phyloP scores from a whole-genome alignment of 345 rosid species.

The Nasturtium officinale region DNA sequence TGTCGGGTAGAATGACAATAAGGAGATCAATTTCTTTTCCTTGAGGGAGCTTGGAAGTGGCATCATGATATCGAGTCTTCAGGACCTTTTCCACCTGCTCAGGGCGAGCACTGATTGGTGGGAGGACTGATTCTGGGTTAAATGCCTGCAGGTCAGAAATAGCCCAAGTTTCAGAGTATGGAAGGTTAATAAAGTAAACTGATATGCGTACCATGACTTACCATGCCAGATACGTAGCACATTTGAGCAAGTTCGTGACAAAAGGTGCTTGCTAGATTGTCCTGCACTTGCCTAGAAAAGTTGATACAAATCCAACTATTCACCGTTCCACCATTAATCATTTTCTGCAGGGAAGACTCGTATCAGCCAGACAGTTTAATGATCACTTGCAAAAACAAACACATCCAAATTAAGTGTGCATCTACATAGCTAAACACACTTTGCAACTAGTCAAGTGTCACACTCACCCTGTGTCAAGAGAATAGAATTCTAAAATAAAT shows the following conservation, averaged over 20 bases:
- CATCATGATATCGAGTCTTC: conserved; percentile 85
- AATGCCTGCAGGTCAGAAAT: conserved; percentile 55
- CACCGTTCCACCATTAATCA: conserved; percentile 96
- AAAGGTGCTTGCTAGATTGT: conserved; percentile 68
- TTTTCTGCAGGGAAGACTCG: conserved; percentile 62
- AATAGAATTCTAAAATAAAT: conserved; percentile 2
- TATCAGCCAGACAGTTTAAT: background rate
- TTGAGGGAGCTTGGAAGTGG: conserved; percentile 61
- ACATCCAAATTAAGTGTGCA: background rate
- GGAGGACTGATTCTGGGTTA: conserved; percentile 76
- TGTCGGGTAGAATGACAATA: conserved; percentile 93
- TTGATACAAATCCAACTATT: conserved; percentile 91
- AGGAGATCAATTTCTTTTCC: conserved; percentile 91
- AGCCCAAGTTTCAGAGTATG: conserved; percentile 1
- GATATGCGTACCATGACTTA: conserved; percentile 34
- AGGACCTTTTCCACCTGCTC: conserved; percentile 88
- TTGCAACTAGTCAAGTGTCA: background rate
- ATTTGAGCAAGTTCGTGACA: conserved; percentile 93
- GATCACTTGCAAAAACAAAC: background rate
- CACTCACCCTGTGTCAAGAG: background rate
- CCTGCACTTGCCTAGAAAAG: conserved; percentile 82
- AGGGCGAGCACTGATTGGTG: conserved; percentile 69
- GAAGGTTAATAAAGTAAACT: conserved; percentile 9
- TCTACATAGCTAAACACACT: background rate
- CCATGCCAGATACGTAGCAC: conserved; percentile 96